Conservation (phyloP, 2,329 filamentous ascomycete species). For the Colletotrichum karsti region DNA sequence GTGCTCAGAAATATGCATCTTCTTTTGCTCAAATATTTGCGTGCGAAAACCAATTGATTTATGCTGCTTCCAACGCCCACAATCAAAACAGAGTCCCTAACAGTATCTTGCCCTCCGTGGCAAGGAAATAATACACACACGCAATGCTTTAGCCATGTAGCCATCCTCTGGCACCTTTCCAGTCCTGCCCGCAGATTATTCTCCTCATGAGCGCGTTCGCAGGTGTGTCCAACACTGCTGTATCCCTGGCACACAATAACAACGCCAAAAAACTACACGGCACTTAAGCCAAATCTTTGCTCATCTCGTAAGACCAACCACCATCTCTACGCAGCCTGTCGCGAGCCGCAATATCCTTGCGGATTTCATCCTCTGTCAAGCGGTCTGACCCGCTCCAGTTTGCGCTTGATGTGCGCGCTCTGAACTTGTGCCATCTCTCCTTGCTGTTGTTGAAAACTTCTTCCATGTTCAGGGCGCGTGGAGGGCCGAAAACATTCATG, state of each 20-base stretch:
- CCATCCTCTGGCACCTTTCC: background rate
- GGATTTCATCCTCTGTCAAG: conserved; percentile 88
- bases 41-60: conserved; percentile 11
- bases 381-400: conserved; percentile 88
- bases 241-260: conserved; percentile 10
- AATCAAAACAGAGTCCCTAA: conserved; percentile 2
- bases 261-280: conserved; percentile 13
- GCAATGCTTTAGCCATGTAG: background rate
- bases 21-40: conserved; percentile 19
- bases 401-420: conserved; percentile 90
- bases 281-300: conserved; percentile 52
- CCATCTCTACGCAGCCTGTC: conserved; percentile 84
- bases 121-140: conserved; percentile 15
- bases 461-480: conserved; percentile 90
- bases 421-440: conserved; percentile 86
- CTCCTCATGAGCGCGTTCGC: conserved; percentile 26
- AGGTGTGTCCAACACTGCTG: conserved; percentile 26
- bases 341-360: conserved; percentile 79
- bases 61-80: conserved; percentile 22
- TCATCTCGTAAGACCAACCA: conserved; percentile 80
- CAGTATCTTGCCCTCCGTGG: background rate
- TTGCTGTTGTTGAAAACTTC: conserved; percentile 94
- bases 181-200: conserved; percentile 4
- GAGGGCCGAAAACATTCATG: conserved; percentile 86
- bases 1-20: background rate